Evolutionary conservation across 495 filamentous ascomycete species (phyloP).

Genomic region (Hyaloscypha bicolor): DNA sequence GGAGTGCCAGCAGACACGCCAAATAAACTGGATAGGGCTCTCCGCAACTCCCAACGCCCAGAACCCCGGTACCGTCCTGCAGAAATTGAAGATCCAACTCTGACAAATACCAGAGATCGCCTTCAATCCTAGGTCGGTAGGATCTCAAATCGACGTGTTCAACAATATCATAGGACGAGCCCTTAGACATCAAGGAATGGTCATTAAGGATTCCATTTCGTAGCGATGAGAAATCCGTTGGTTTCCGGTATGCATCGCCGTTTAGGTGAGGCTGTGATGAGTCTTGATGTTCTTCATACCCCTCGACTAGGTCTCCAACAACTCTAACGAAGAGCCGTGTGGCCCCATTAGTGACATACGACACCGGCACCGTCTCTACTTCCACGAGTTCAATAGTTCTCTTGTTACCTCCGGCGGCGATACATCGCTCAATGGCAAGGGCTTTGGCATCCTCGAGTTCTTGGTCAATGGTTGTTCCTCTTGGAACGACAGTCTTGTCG

Average conservation of each 20-base stretch:
- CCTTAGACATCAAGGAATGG: conserved; percentile 14
- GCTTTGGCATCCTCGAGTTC: conserved; percentile 39
- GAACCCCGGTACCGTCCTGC: conserved; percentile 59
- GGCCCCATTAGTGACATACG: conserved; percentile 42
- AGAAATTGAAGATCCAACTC: conserved; percentile 61
- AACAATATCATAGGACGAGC: conserved; percentile 25
- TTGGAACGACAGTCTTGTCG: conserved; percentile 29
- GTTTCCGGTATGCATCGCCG: conserved; percentile 94
- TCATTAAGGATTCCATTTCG: conserved; percentile 66
- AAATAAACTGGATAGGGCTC: conserved; percentile 52
- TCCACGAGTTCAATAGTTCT: conserved; percentile 38
- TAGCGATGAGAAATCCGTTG: conserved; percentile 47
- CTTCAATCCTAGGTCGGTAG: conserved; percentile 52
- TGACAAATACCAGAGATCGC: conserved; percentile 56
- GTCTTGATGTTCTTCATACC: conserved; percentile 18
- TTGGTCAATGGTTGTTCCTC: conserved; percentile 24
- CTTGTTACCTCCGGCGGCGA: conserved; percentile 37
- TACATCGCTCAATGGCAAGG: conserved; percentile 36
- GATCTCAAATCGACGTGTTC: conserved; percentile 44
- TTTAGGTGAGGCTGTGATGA: conserved; percentile 68
- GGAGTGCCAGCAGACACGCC: conserved; percentile 46
- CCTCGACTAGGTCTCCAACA: conserved; percentile 35
- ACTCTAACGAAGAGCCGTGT: conserved; percentile 38
- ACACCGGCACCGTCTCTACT: conserved; percentile 40
- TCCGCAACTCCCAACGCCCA: conserved; percentile 63